These are phyloP conservation scores for Phaeosphaeria sp. DNA, from an alignment of 2,329 filamentous ascomycete species.

Conservation along the genomic window DNA sequence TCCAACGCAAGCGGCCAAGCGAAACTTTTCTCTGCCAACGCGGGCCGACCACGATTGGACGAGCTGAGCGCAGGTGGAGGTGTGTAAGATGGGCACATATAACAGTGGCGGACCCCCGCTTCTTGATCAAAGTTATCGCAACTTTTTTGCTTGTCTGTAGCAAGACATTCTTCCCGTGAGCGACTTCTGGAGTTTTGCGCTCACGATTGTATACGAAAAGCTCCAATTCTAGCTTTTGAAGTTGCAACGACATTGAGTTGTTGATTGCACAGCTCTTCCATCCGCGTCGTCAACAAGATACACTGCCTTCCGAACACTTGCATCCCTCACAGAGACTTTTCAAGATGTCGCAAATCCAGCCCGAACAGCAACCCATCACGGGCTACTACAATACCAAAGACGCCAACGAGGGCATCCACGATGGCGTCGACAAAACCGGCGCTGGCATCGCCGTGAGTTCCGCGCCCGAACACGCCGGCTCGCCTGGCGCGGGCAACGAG, in stretches of 20 bases:
- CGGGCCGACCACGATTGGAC: background rate
- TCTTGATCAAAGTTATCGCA: background rate
- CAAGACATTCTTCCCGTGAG: conserved; percentile 32
- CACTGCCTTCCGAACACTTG: background rate
- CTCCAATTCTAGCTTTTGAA: conserved; percentile 27
- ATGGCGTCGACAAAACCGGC: conserved; percentile 29
- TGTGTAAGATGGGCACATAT: conserved; percentile 20
- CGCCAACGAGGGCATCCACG: background rate
- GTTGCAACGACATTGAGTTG: background rate
- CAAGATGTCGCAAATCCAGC: conserved; percentile 9
- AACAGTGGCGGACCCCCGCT: conserved; percentile 28
- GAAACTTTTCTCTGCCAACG: conserved; percentile 23
- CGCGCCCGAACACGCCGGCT: conserved; percentile 34
- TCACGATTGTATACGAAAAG: conserved; percentile 44
- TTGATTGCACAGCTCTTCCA: background rate
- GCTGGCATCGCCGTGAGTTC: conserved; percentile 25
- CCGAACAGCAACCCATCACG: conserved; percentile 10
- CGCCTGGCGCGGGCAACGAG: conserved; percentile 16
- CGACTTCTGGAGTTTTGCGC: conserved; percentile 53
- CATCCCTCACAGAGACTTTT: background rate
- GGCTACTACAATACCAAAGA: conserved; percentile 25
- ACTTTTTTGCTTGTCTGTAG: conserved; percentile 5
- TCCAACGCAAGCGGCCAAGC: conserved; percentile 27
- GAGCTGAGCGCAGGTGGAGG: background rate
- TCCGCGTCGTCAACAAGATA: background rate